A percentile compares a stretch with the other conserved stretches of the same genome.
Conservation (phyloP, 2,329 filamentous ascomycete genomes). For the Orbilia javanica region DNA sequence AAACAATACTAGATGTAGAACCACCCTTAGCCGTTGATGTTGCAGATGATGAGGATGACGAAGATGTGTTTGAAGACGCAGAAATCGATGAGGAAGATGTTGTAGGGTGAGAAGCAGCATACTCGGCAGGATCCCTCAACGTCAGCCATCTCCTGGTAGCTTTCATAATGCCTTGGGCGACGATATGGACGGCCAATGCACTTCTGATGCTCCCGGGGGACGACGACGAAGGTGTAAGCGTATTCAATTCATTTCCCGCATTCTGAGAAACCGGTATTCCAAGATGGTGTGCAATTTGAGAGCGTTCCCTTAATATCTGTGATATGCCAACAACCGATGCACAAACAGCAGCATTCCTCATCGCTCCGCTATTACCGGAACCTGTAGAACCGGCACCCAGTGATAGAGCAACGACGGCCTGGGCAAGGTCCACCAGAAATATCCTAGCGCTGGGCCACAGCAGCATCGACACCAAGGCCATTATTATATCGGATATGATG, state of each 20-base stretch:
- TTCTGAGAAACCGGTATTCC: conserved; percentile 44
- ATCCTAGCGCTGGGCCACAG: conserved; percentile 69
- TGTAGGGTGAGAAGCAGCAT: conserved; percentile 57
- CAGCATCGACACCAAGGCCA: conserved; percentile 69
- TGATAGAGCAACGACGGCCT: conserved; percentile 71
- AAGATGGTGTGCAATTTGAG: conserved; percentile 50
- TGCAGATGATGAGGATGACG: conserved; percentile 45
- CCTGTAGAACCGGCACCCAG: conserved; percentile 69
- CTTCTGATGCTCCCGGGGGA: conserved; percentile 61
- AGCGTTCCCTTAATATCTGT: conserved; percentile 50
- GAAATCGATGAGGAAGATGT: conserved; percentile 50
- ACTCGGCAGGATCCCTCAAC: conserved; percentile 58
- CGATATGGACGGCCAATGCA: conserved; percentile 63
- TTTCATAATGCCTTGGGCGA: conserved; percentile 62
- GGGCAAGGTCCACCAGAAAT: conserved; percentile 70
- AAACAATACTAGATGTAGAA: conserved; percentile 50
- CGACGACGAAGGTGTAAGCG: conserved; percentile 45
- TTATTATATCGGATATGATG: conserved; percentile 69
- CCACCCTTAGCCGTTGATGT: conserved; percentile 45
- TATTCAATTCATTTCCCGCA: conserved; percentile 51
- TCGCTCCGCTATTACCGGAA: conserved; percentile 67
- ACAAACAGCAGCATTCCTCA: conserved; percentile 70
- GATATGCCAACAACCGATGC: conserved; percentile 67
- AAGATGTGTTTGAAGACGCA: conserved; percentile 54
- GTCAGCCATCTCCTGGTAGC: conserved; percentile 62